These are phyloP conservation scores for Suillus alpinus DNA, from an alignment of 768 basidiomycete species.

Conservation along the genomic window DNA sequence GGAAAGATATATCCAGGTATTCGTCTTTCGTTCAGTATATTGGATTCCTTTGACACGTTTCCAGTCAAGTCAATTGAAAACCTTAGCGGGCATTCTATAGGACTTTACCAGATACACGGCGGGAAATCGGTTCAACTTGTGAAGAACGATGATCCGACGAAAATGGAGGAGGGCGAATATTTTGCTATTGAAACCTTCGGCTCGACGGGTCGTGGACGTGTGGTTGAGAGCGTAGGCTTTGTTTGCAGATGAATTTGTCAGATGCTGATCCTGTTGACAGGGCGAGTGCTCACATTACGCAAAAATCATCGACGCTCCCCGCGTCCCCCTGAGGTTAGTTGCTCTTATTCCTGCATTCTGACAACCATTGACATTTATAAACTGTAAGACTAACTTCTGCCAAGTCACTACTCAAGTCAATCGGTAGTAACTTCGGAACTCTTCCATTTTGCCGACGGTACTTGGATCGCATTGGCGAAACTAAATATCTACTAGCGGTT, in stretches of 20 bases:
- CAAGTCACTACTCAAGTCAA: conserved; percentile 80
- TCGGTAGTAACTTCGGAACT: conserved; percentile 92
- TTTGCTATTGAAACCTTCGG: conserved; percentile 99
- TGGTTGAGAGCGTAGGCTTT: conserved; percentile 69
- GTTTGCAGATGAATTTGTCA: background rate
- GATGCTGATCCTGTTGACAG: conserved; percentile 33
- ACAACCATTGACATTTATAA: conserved; percentile 4
- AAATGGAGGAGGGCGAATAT: conserved; percentile 99
- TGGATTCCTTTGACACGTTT: conserved; percentile 1
- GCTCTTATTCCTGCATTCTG: background rate
- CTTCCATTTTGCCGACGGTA: conserved; percentile 95
- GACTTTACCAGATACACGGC: conserved; percentile 88
- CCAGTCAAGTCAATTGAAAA: conserved; percentile 92
- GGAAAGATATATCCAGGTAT: conserved; percentile 80
- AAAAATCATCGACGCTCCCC: conserved; percentile 62
- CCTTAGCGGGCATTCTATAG: conserved; percentile 92
- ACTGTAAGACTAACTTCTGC: conserved; percentile 70
- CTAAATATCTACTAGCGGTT: conserved; percentile 89
- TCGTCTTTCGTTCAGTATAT: background rate
- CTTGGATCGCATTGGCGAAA: conserved; percentile 89
- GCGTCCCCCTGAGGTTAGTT: conserved; percentile 70
- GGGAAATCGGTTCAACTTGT: conserved; percentile 91
- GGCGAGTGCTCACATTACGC: conserved; percentile 96
- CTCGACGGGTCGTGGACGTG: conserved; percentile 88
- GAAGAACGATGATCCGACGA: conserved; percentile 84